Evolutionary conservation across 352 stramenopile genomes (phyloP).

Genomic region (Pythium volutum): DNA sequence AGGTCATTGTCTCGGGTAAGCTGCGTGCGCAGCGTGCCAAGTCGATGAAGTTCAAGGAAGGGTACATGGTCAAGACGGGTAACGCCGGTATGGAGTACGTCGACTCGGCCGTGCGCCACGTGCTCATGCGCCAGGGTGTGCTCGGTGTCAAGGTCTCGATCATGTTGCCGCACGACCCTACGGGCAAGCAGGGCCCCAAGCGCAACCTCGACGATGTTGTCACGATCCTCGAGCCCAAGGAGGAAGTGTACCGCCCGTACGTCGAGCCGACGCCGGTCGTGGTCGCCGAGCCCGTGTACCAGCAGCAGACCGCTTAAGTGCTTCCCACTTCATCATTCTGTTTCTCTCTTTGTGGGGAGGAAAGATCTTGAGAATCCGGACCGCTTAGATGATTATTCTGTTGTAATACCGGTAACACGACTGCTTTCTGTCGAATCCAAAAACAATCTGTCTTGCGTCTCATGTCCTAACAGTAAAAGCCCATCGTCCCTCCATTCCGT

Average conservation of each 20-base stretch:
- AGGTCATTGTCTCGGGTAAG: conserved; percentile 99
- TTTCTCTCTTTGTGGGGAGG: background rate
- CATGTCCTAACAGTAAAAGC: no score
- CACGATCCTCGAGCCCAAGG: conserved; percentile 99
- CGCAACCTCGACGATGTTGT: conserved; percentile 98
- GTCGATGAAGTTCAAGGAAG: conserved; percentile 99
- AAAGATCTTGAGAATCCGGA: conserved; percentile 4
- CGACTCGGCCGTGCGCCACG: conserved; percentile 97
- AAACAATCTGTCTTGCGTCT: background rate
- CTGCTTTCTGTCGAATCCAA: conserved; percentile 27
- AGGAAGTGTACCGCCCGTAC: conserved; percentile 89
- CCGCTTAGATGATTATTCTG: conserved; percentile 29
- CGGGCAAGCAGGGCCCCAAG: conserved; percentile 97
- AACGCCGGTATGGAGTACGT: conserved; percentile 98
- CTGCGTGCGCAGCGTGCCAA: conserved; percentile 99
- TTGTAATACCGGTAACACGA: conserved; percentile 22
- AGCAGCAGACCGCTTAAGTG: conserved; percentile 47
- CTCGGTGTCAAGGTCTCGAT: conserved; percentile 99
- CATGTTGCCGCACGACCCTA: conserved; percentile 98
- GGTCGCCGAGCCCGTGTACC: conserved; percentile 35
- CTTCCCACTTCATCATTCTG: background rate
- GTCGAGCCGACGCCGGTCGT: conserved; percentile 64
- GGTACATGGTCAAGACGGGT: conserved; percentile 99
- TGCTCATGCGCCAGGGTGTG: conserved; percentile 99
- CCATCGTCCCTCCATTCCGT: no score